Evolutionary conservation across 805 yeast species (phyloP).

Genomic region (Groenewaldozyma salmanticensis): DNA sequence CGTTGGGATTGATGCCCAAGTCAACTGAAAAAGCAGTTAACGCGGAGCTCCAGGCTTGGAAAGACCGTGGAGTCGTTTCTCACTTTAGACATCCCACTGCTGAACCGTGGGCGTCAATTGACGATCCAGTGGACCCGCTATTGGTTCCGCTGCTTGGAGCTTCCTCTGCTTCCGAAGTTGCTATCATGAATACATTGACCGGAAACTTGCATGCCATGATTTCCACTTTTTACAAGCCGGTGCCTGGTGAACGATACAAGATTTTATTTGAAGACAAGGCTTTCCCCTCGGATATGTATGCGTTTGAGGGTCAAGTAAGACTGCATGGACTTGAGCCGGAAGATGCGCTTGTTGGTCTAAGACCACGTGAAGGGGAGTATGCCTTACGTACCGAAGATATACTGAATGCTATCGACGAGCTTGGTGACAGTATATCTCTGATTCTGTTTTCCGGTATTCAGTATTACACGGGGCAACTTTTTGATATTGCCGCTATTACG

Average conservation of each 20-base stretch:
- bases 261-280: constrained; percentile 80
- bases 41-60: constrained; percentile 77
- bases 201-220: constrained; percentile 69
- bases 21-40: constrained; percentile 46
- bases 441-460: constrained; percentile 83
- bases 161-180: constrained; percentile 54
- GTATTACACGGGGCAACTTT: constrained; percentile 83
- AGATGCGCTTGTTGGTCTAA: constrained; percentile 52
- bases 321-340: constrained; percentile 46
- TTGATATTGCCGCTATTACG: constrained; percentile 69
- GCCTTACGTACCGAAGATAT: constrained; percentile 56
- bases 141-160: constrained; percentile 76
- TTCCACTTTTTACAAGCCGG: constrained; percentile 65
- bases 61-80: constrained; percentile 67
- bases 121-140: constrained; percentile 60
- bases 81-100: constrained; percentile 47
- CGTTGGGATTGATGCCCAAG: constrained; percentile 85
- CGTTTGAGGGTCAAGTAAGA: constrained; percentile 62
- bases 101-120: constrained; percentile 78
- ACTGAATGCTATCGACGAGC: constrained; percentile 40
- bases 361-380: constrained; percentile 50
- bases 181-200: constrained; percentile 80
- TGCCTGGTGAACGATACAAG: constrained; percentile 41
- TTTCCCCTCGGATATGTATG: constrained; percentile 88
- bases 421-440: constrained; percentile 56